These are phyloP conservation scores for Entomortierella parvispora DNA, from an alignment of 192 early-diverging fungal species.

Conservation along the genomic window DNA sequence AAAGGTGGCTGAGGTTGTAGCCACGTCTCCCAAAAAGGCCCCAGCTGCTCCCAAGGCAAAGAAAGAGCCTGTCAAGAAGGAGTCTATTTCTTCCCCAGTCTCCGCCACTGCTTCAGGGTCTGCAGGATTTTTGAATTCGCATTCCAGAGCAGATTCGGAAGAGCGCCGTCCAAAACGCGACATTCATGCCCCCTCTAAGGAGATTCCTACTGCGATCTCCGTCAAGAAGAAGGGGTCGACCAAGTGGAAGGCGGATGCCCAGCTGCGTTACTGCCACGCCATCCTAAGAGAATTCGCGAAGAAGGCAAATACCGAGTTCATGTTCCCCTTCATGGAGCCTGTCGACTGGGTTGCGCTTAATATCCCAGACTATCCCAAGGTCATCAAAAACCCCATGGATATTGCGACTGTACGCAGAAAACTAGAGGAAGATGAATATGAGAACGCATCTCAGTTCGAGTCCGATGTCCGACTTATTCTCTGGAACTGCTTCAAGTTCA, in stretches of 20 bases:
- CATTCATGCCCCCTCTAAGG: slow-evolving; percentile 67
- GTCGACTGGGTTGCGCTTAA: slow-evolving; percentile 87
- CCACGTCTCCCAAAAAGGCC: slow-evolving; percentile 17
- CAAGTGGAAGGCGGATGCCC: slow-evolving; percentile 63
- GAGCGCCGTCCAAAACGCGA: slow-evolving; percentile 76
- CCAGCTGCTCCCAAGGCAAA: slow-evolving; percentile 33
- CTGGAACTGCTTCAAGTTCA: slow-evolving; percentile 82
- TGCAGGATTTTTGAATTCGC: slow-evolving; percentile 6
- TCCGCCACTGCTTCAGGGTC: slow-evolving; percentile 5
- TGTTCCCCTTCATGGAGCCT: slow-evolving; percentile 82
- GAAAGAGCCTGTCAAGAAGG: slow-evolving; percentile 44
- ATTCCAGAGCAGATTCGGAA: slow-evolving; percentile 51
- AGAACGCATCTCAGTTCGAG: slow-evolving; percentile 67
- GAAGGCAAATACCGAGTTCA: slow-evolving; percentile 71
- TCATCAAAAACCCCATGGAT: slow-evolving; percentile 89
- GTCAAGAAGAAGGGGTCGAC: slow-evolving; percentile 39
- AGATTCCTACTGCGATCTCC: slow-evolving; percentile 36
- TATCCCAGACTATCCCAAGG: slow-evolving; percentile 89
- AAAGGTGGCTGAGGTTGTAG: slow-evolving; percentile 5
- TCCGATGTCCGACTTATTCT: slow-evolving; percentile 78
- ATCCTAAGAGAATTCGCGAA: slow-evolving; percentile 78
- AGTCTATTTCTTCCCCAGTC: slow-evolving; percentile 2
- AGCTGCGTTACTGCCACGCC: slow-evolving; percentile 70
- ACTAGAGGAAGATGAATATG: slow-evolving; percentile 70
- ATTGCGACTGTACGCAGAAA: slow-evolving; percentile 74